Percentiles rank a stretch among this genome's conserved stretches.
These are phyloP conservation scores for Psidium guajava DNA, from an alignment of 345 rosid genomes.

Conservation along the genomic window DNA sequence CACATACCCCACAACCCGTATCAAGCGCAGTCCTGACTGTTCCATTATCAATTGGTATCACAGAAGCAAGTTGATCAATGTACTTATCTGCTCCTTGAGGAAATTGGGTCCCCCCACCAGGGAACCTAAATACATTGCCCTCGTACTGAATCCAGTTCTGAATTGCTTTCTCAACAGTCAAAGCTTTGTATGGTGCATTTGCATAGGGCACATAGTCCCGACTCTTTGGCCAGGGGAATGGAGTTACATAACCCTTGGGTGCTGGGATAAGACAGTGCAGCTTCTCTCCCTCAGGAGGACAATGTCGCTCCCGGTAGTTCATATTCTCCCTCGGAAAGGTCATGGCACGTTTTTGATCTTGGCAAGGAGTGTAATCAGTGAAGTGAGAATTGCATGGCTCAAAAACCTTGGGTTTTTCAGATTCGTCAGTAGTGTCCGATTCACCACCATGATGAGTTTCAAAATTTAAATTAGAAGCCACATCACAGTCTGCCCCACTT, in stretches of 20 bases:
- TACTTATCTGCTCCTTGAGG: conserved; percentile 99
- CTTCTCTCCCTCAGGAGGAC: conserved; percentile 65
- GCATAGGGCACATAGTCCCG: conserved; percentile 96
- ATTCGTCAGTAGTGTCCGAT: conserved; percentile 20
- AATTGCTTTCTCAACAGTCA: conserved; percentile 96
- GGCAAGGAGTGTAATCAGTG: conserved; percentile 98
- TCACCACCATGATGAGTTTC: conserved; percentile 92
- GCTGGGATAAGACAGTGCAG: conserved; percentile 81
- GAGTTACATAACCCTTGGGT: conserved; percentile 90
- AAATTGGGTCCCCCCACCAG: conserved; percentile 98
- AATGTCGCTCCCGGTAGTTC: conserved; percentile 91
- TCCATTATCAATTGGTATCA: conserved; percentile 80
- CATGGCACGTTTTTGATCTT: conserved; percentile 95
- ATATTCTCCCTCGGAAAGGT: conserved; percentile 88
- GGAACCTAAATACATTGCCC: conserved; percentile 91
- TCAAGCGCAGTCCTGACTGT: conserved; percentile 94
- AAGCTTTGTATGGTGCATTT: conserved; percentile 94
- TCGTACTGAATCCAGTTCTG: conserved; percentile 99
- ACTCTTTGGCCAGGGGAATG: conserved; percentile 99
- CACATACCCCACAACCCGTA: conserved; percentile 97
- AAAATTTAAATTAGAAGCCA: conserved; percentile 58
- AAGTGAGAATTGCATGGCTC: conserved; percentile 56
- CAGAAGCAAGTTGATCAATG: conserved; percentile 88
- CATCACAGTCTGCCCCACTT: conserved; percentile 71
- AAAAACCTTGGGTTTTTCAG: conserved; percentile 44